phyloP scores from a whole-genome alignment of 2,329 filamentous ascomycete species.

The Teratosphaeria nubilosa region DNA sequence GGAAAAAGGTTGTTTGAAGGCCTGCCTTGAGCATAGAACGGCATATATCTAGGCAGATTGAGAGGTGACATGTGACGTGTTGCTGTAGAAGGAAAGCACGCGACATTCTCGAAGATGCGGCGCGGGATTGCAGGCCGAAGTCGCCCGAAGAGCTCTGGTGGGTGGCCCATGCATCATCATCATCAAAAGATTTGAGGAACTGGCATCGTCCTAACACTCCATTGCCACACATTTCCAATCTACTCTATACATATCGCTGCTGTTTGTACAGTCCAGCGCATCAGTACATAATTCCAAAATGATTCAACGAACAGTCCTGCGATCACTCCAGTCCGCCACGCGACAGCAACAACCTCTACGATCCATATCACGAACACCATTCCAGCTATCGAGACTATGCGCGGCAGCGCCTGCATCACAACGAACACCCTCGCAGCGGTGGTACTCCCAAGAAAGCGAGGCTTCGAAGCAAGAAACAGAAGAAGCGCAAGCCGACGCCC shows the following conservation, averaged over 20 bases:
- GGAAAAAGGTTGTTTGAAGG: too few species aligned
- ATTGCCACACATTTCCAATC: background rate
- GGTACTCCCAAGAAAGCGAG: constrained; percentile 38
- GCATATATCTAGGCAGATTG: too few species aligned
- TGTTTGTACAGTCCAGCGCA: background rate
- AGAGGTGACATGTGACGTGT: background rate
- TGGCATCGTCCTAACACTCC: background rate
- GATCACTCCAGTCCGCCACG: constrained; percentile 34
- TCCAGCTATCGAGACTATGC: constrained; percentile 13
- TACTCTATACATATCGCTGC: background rate
- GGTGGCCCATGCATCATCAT: background rate
- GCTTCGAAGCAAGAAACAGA: constrained; percentile 30
- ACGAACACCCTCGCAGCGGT: constrained; percentile 24
- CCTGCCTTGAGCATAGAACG: too few species aligned
- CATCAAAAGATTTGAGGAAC: background rate
- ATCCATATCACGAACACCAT: constrained; percentile 24
- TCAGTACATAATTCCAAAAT: constrained; percentile 21
- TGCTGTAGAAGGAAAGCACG: background rate
- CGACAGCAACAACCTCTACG: constrained; percentile 12
- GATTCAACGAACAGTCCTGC: constrained; percentile 42
- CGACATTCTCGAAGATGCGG: background rate
- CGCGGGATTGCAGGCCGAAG: background rate
- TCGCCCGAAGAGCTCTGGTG: background rate
- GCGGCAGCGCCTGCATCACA: constrained; percentile 21
- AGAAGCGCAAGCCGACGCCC: constrained; percentile 25